Base-by-base conservation (phyloP, 2,329 filamentous ascomycete genomes). In the Colletotrichum sp. region DNA sequence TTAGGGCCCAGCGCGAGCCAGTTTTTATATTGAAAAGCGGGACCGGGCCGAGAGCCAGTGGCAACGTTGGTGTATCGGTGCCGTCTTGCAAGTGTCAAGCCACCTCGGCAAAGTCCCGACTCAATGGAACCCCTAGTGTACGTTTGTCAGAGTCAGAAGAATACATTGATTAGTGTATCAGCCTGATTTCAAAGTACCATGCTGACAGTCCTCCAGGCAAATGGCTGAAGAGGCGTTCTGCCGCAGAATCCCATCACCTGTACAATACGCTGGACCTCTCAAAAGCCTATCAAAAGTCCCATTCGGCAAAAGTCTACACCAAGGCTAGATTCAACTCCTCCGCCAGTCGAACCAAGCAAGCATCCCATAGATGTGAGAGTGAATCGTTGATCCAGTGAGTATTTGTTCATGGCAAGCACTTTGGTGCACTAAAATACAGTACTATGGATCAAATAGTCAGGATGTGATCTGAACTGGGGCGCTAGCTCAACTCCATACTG, bases 1-100 rank as follows among this genome's bases (percentile, higher is more conserved):
- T 52, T 21, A 52, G n/a, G 43, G 43, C n/a, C n/a, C 43, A 21
- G 43, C 43, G 43, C 10, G 43, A 21, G 43, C 43, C 43, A 52
- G 43, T 13, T 21, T 21, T 52, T 21, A 21, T 52, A 52, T 21
- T 13, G 43, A 24, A 52, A 21, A 52, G 43, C n/a, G 43, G 43
- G 43, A 52, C 43, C n/a, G 43, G 43, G n/a, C 43, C 43, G 43
- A 52, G 43, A 52, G 10, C 3, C 10, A 7, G 8, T 13, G 43
- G n/a, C 0, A 52, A 21, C 10, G 6, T 21, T 52, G 10, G 10
- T 21, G n/a, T 52, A 52, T 21, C 12, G 0, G n/a, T 52, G 0
- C n/a, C n/a, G 43, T 52, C n/a, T 52, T 52, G n/a, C 3, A 52
- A 52, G 43, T 52, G 10, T 21, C 43, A 7, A 52, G 10, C 10